Evolutionary conservation across 495 filamentous ascomycete species (phyloP).

Genomic region (Thozetella sp.): DNA sequence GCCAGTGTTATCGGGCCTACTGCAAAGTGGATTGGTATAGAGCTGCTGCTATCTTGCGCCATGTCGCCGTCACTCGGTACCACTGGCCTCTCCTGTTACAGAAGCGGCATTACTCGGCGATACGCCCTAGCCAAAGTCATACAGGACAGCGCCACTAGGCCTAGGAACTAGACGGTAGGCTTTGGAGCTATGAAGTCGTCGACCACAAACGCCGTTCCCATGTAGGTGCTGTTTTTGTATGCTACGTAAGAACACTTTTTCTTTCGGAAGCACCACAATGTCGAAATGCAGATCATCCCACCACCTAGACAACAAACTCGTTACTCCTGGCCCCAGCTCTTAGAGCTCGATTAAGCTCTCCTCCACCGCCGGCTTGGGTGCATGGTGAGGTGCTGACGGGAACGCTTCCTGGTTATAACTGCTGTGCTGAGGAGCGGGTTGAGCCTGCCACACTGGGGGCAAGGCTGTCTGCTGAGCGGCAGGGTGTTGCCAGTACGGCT

Average conservation of each 20-base stretch:
- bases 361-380: conserved; percentile 70
- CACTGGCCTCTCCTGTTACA: too few species aligned
- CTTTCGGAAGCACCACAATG: neutral
- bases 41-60: too few species aligned
- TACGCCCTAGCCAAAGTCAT: too few species aligned
- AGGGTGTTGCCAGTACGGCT: conserved; percentile 42
- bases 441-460: conserved; percentile 45
- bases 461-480: conserved; percentile 32
- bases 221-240: neutral
- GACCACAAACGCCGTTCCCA: neutral
- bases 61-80: too few species aligned
- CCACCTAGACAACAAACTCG: too few species aligned
- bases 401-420: conserved; percentile 68
- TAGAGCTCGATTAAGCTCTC: conserved; percentile 91
- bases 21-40: too few species aligned
- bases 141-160: neutral
- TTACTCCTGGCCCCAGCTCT: conserved; percentile 3
- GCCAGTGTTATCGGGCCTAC: too few species aligned
- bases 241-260: neutral
- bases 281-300: too few species aligned
- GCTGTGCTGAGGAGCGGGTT: conserved; percentile 39
- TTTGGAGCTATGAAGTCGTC: too few species aligned
- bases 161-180: neutral
- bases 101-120: too few species aligned
- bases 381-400: conserved; percentile 62